These are phyloP conservation scores for Penicillium sp. DNA, from an alignment of 2,329 filamentous ascomycete species.

Conservation along the genomic window DNA sequence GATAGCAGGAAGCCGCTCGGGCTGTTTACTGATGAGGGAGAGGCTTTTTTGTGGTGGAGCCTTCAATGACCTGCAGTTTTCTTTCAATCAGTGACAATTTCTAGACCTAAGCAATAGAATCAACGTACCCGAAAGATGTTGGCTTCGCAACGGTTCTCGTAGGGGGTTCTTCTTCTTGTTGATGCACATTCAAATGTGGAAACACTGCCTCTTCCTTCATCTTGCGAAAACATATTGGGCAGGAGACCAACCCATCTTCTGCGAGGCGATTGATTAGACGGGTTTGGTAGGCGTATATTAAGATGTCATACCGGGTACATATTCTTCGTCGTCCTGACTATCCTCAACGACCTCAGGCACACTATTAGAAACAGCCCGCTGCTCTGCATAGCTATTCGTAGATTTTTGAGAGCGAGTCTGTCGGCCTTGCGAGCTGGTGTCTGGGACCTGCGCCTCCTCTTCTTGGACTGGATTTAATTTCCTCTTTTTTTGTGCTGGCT, in stretches of 20 bases:
- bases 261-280: constrained; percentile 23
- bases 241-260: constrained; percentile 76
- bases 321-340: constrained; percentile 40
- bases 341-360: constrained; percentile 40
- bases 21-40: constrained; percentile 36
- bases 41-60: constrained; percentile 18
- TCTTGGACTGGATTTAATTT: constrained; percentile 36
- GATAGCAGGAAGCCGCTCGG: constrained; percentile 71
- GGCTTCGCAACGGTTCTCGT: constrained; percentile 16
- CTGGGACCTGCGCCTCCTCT: constrained; percentile 39
- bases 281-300: neutral
- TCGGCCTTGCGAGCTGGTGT: constrained; percentile 27
- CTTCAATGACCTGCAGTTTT: constrained; percentile 23
- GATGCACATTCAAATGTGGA: constrained; percentile 70
- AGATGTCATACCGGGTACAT: constrained; percentile 33
- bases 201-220: constrained; percentile 82
- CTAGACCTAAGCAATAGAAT: neutral
- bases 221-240: constrained; percentile 73
- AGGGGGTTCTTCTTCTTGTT: constrained; percentile 10
- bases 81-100: constrained; percentile 19
- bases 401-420: constrained; percentile 37
- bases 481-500: constrained; percentile 36
- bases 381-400: neutral
- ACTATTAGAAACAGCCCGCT: neutral
- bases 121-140: constrained; percentile 30